Evolutionary conservation across 768 basidiomycete species (phyloP).

Genomic region (Xanthoconium purpureum): DNA sequence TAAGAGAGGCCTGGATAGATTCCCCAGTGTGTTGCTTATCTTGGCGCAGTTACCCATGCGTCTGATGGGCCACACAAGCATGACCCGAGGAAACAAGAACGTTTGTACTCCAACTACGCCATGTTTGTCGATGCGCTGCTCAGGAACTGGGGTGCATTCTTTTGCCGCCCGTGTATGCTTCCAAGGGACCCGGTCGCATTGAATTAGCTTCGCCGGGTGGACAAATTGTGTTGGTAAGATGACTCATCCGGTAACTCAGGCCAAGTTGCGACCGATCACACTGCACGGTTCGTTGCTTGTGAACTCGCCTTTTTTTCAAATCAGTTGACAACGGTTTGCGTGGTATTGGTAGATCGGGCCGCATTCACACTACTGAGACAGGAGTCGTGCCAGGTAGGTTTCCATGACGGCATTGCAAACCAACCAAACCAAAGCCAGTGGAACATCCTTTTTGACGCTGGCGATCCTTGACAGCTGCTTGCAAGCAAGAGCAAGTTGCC

Average conservation of each 20-base stretch:
- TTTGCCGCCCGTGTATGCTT: conserved; percentile 6
- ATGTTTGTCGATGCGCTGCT: conserved; percentile 13
- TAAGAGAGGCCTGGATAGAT: conserved; percentile 6
- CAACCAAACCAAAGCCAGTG: background rate
- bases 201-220: conserved; percentile 4
- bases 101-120: conserved; percentile 10
- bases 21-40: conserved; percentile 12
- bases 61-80: conserved; percentile 7
- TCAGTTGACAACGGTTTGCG: background rate
- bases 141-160: conserved; percentile 31
- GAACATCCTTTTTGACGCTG: background rate
- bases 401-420: conserved; percentile 10
- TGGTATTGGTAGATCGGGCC: background rate
- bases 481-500: background rate
- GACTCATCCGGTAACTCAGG: conserved; percentile 2
- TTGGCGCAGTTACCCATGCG: conserved; percentile 8
- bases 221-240: background rate
- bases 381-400: conserved; percentile 11
- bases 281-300: background rate
- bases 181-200: conserved; percentile 3
- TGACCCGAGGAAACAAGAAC: conserved; percentile 13
- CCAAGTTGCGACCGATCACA: conserved; percentile 3
- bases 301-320: conserved; percentile 6
- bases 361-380: background rate
- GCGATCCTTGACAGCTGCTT: background rate